Evolutionary conservation across 2,329 filamentous ascomycete genomes (phyloP), one percentile per base, ranked within the genome.

Genomic region (Colletotrichum sp.): DNA sequence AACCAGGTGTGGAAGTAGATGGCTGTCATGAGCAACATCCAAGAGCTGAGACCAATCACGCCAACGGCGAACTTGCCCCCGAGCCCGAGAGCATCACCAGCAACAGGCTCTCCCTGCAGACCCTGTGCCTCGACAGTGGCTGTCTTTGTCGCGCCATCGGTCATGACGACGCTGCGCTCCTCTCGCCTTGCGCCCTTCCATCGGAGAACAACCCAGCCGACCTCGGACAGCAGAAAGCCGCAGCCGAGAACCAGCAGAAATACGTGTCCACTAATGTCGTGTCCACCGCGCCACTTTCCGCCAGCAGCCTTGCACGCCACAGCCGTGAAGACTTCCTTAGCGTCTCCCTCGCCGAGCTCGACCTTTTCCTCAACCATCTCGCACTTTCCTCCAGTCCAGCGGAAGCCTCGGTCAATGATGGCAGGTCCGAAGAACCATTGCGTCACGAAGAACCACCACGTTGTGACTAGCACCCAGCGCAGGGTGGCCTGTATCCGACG

Each of bases 1-100:
- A 97, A 93, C 96, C 96, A 98, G 1, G 97, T 99, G 83, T 99
- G 97, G 80, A 99, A 99, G 88, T 96, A 99, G 51, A 97, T 96
- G 4, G 96, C 96, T 54, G 97, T 99, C 97, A 99, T 99, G 75
- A 98, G 88, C 81, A 99, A 84, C 97, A 99, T 99, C 95, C 97
- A 98, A 86, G 93, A 90, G 80, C 93, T 95, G 80, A 98, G 79
- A 0, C 84, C 92, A 21, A 93, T 89, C 31, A 98, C 91, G 0
- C 80, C 88, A 29, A 89, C 84, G 76, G 92, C 90, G 76, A 93
- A 85, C 87, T 90, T 86, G 78, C 84, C 84, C 11, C 88, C 84
- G 65, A 89, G 77, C 5, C 87, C 85, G 70, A 90, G 82, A 12
- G 59, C 62, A 24, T 66, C 73, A n/a, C 64, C 69, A 5, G 58